phyloP scores from a whole-genome alignment of 768 basidiomycete species.

The Mycena belliarum region DNA sequence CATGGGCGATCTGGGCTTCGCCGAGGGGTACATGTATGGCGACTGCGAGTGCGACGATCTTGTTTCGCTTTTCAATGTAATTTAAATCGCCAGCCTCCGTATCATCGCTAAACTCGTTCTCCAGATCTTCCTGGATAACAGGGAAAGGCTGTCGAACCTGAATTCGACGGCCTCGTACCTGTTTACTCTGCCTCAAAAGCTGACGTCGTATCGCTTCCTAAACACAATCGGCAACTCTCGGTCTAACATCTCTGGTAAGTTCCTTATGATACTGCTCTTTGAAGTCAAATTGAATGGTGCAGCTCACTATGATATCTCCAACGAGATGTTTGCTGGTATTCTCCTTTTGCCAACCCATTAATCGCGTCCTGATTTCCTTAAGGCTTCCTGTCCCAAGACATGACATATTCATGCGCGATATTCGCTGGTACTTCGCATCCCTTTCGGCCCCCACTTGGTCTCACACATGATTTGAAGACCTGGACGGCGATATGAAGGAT shows the following conservation, averaged over 20 bases:
- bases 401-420: constrained; percentile 47
- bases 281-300: neutral
- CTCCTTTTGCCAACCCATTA: neutral
- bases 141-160: constrained; percentile 48
- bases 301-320: constrained; percentile 79
- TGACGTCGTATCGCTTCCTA: constrained; percentile 61
- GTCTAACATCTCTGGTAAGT: constrained; percentile 54
- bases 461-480: constrained; percentile 53
- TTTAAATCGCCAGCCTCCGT: constrained; percentile 20
- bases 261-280: neutral
- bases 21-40: constrained; percentile 79
- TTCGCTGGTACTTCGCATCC: no score
- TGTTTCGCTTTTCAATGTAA: constrained; percentile 61
- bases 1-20: constrained; percentile 71
- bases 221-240: constrained; percentile 66
- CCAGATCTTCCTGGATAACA: constrained; percentile 67
- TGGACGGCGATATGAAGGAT: constrained; percentile 56
- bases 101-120: neutral
- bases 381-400: constrained; percentile 66
- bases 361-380: neutral
- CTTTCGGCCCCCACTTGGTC: no score
- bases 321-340: constrained; percentile 68
- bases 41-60: constrained; percentile 71
- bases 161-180: constrained; percentile 53
- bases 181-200: constrained; percentile 52